Evolutionary conservation across 352 stramenopile species (phyloP).

Genomic region (Pythium oligandrum): DNA sequence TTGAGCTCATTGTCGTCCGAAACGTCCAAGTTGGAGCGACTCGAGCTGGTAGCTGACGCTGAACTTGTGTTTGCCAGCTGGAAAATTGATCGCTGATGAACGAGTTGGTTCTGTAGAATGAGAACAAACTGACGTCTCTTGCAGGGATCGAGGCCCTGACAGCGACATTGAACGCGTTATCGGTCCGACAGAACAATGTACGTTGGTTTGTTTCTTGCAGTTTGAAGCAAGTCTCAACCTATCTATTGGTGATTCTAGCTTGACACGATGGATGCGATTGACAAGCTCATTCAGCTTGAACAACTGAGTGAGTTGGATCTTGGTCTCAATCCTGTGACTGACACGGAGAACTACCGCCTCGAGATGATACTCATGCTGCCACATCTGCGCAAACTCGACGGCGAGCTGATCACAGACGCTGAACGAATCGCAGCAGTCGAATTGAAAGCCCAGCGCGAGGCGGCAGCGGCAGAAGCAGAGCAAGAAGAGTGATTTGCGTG

Average conservation of each 20-base stretch:
- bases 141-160: conserved; percentile 45
- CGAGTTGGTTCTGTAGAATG: conserved; percentile 27
- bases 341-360: conserved; percentile 53
- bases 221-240: not conserved
- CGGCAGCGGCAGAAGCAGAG: conserved; percentile 19
- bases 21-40: conserved; percentile 37
- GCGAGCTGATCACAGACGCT: conserved; percentile 43
- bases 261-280: conserved; percentile 39
- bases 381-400: conserved; percentile 56
- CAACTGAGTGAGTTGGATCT: conserved; percentile 41
- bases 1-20: conserved; percentile 34
- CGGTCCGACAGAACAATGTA: conserved; percentile 62
- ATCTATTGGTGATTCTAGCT: conserved; percentile 22
- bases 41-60: conserved; percentile 40
- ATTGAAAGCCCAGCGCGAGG: conserved; percentile 32
- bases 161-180: conserved; percentile 33
- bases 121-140: conserved; percentile 62
- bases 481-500: conserved; percentile 10
- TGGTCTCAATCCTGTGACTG: conserved; percentile 43
- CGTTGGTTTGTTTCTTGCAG: conserved; percentile 1
- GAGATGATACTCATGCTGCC: conserved; percentile 46
- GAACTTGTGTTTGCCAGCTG: not conserved
- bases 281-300: conserved; percentile 37
- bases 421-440: conserved; percentile 59
- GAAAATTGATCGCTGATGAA: not conserved